A percentile compares a stretch with the other conserved stretches of the same genome.
Evolutionary conservation across 345 rosid species (phyloP).

Genomic region (Arabis hirsuta): DNA sequence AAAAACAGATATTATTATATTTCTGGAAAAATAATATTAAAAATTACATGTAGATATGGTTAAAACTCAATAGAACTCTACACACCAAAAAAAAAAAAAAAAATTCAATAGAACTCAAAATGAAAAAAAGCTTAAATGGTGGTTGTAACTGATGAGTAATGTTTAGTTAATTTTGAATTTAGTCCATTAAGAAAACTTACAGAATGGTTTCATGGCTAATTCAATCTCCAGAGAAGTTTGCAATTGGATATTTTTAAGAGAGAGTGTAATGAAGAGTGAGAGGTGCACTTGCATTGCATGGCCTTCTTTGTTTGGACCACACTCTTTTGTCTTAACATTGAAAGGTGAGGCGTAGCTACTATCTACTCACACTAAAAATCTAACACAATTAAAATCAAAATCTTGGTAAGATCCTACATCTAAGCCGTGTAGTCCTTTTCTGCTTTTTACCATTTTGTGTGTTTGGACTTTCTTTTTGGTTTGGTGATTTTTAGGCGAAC

Average conservation of each 20-base stretch:
- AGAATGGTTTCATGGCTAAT: constrained; percentile 4
- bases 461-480: constrained; percentile 18
- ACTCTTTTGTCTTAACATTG: constrained; percentile 41
- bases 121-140: constrained; percentile 9
- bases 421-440: constrained; percentile 43
- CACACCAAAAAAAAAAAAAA: too few species aligned
- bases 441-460: constrained; percentile 38
- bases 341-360: constrained; percentile 43
- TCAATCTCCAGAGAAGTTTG: background rate
- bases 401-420: constrained; percentile 40
- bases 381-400: constrained; percentile 7
- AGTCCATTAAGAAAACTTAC: background rate
- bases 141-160: background rate
- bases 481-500: constrained; percentile 36
- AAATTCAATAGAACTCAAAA: background rate
- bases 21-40: background rate
- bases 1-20: constrained; percentile 2
- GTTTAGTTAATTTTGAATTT: background rate
- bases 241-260: background rate
- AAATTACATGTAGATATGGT: background rate
- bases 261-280: constrained; percentile 35
- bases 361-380: constrained; percentile 37
- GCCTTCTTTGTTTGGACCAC: constrained; percentile 41
- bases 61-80: background rate
- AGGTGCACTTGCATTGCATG: constrained; percentile 45